Conservation (phyloP, 805 yeast genomes). For the Kluyveromyces nonfermentans region DNA sequence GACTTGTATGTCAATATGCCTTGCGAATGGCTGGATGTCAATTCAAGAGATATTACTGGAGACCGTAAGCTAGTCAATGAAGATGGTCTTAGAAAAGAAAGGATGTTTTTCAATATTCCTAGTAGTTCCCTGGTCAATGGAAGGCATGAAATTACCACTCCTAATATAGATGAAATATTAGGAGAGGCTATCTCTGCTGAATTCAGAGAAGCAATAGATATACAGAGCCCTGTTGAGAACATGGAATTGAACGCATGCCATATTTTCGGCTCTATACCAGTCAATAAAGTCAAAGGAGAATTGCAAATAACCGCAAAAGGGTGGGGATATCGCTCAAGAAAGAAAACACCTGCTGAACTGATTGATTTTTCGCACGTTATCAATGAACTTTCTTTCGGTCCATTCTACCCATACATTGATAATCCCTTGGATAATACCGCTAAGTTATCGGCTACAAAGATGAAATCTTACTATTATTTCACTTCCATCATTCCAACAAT, state of each 20-base stretch:
- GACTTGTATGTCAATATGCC: conserved; percentile 80
- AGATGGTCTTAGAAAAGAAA: conserved; percentile 54
- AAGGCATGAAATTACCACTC: conserved; percentile 40
- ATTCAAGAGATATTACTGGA: conserved; percentile 65
- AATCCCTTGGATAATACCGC: conserved; percentile 83
- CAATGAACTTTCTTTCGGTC: conserved; percentile 84
- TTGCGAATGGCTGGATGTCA: conserved; percentile 65
- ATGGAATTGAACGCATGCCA: conserved; percentile 65
- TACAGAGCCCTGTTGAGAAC: conserved; percentile 39
- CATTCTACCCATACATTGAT: conserved; percentile 72
- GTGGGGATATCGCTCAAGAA: conserved; percentile 42
- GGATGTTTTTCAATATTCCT: conserved; percentile 49
- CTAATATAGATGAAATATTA: conserved; percentile 58
- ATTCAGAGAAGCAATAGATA: conserved; percentile 37
- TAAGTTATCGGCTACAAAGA: conserved; percentile 39
- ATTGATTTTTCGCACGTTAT: conserved; percentile 79
- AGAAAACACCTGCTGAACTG: conserved; percentile 37
- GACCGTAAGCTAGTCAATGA: conserved; percentile 77
- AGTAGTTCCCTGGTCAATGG: conserved; percentile 36
- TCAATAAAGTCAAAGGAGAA: conserved; percentile 78
- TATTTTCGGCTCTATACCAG: conserved; percentile 72
- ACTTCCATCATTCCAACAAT: conserved; percentile 78
- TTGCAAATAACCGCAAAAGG: conserved; percentile 79
- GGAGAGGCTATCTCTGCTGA: conserved; percentile 60
- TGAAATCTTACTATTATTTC: conserved; percentile 53